Conservation (phyloP, 1,284 basidiomycete species). For the Tausonia pullulans region DNA sequence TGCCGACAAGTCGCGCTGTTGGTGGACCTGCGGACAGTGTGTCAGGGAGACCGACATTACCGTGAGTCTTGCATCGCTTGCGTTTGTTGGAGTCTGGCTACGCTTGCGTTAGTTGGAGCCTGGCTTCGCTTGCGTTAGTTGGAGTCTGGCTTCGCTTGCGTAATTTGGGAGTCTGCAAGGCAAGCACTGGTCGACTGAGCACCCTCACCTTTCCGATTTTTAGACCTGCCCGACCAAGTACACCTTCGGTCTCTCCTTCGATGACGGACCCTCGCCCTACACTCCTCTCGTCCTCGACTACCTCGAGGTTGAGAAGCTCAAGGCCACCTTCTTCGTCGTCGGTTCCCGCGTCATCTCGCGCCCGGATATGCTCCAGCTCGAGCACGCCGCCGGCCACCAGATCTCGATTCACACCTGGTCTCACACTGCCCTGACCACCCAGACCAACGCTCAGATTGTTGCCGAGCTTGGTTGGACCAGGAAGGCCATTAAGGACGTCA, state of each 20-base stretch:
- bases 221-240: constrained; percentile 56
- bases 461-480: constrained; percentile 86
- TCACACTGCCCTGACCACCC: constrained; percentile 50
- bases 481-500: constrained; percentile 67
- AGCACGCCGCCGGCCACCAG: constrained; percentile 76
- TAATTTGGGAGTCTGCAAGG: no score
- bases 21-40: constrained; percentile 76
- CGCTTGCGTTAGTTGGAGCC: constrained; percentile 44
- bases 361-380: constrained; percentile 62
- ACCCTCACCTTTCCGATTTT: neutral
- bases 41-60: constrained; percentile 7
- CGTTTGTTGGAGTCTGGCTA: constrained; percentile 22
- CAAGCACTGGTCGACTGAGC: no score
- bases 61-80: neutral
- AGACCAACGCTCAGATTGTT: constrained; percentile 77
- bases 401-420: constrained; percentile 62
- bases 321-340: constrained; percentile 83
- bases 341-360: constrained; percentile 64
- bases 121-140: constrained; percentile 29
- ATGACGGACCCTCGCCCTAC: constrained; percentile 58
- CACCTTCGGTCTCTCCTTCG: constrained; percentile 50
- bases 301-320: constrained; percentile 51
- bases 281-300: constrained; percentile 45
- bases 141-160: no score
- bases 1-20: constrained; percentile 50